A percentile compares a stretch with the other conserved stretches of the same genome.
These are phyloP conservation scores for Pichia ethanolica DNA, from an alignment of 805 yeast species.

Conservation along the genomic window DNA sequence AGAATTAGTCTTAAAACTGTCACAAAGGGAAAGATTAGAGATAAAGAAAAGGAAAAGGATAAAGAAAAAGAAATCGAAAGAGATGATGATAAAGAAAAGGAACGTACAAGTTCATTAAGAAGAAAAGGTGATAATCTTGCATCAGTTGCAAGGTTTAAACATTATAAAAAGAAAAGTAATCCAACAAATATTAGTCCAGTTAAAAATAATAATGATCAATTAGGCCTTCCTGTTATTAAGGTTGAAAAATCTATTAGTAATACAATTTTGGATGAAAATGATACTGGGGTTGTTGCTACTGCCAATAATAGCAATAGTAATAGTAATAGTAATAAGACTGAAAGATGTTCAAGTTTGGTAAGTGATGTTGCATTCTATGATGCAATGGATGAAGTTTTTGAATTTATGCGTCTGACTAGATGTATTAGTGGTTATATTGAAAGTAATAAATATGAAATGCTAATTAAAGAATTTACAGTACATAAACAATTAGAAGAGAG, in stretches of 20 bases:
- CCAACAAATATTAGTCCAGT: not conserved
- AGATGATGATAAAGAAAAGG: slow-evolving; percentile 16
- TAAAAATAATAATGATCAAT: not conserved
- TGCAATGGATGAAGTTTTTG: slow-evolving; percentile 5
- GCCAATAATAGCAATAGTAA: not conserved
- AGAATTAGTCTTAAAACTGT: not conserved
- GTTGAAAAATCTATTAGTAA: not conserved
- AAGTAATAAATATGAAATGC: slow-evolving; percentile 1
- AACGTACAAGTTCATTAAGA: slow-evolving; percentile 16
- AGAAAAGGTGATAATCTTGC: slow-evolving; percentile 21
- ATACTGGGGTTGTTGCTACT: too few species aligned
- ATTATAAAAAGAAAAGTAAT: slow-evolving; percentile 15
- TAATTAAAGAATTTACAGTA: slow-evolving; percentile 1
- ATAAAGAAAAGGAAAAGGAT: slow-evolving; percentile 20
- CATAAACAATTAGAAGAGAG: not conserved
- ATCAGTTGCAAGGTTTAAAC: slow-evolving; percentile 22
- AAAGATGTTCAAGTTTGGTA: not conserved
- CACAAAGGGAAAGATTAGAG: slow-evolving; percentile 7
- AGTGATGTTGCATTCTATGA: slow-evolving; percentile 1
- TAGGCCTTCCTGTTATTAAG: slow-evolving; percentile 4
- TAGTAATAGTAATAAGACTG: not conserved
- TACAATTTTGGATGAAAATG: not conserved
- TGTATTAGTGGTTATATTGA: slow-evolving; percentile 1
- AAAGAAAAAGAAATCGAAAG: slow-evolving; percentile 19
- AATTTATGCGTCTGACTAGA: not conserved